Base-by-base conservation (phyloP, 179 eudicot species). In the Nepenthes alata region DNA sequence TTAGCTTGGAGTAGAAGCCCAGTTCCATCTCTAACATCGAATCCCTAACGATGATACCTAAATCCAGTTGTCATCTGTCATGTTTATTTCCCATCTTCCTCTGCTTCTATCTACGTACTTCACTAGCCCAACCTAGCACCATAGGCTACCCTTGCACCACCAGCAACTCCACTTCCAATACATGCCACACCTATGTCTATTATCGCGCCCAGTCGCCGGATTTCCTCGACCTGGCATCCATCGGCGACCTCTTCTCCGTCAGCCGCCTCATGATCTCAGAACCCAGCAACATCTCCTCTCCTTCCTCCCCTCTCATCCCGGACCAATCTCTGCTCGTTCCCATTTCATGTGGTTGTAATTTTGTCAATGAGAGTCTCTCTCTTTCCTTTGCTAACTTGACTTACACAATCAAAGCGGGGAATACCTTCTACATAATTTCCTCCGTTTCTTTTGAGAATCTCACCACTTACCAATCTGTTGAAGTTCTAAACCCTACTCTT, bases 191-290 rank as follows among this genome's bases (percentile, higher is more conserved):
- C 25, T 91, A 84, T 54, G 95, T 75, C 60, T 75, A 72, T 47
- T 91, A 72, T 82, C 58, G 82, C 39, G 78, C 96, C 59, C 12
- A n/a, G 2, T 12, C 78, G 6, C 87, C 88, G 0, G 25, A 70
- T 41, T 67, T 52, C 55, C 79, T 72, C 1, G 84, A 91, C 67
- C 69, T 91, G 0, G 97, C 83, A 47, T 55, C 87, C 67, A 67
- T 88, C 50, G 85, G 77, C 13, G 96, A 91, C 60, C 87, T 91
- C 57, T 91, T 91, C 75, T 66, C 76, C 13, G 66, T 84, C 39
- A 85, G 95, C 72, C 83, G 97, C 2, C 70, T 75, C 8, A 62
- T 55, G 74, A 91, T 91, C 38, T 55, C 97, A 2, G 65, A 73
- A 12, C 86, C 96, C 4, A 88, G 95, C 67, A 91, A 88, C 69